Percentiles rank a stretch among this genome's conserved stretches.
Conservation (phyloP, 495 filamentous ascomycete species). For the Xanthoparmelia taractica region DNA sequence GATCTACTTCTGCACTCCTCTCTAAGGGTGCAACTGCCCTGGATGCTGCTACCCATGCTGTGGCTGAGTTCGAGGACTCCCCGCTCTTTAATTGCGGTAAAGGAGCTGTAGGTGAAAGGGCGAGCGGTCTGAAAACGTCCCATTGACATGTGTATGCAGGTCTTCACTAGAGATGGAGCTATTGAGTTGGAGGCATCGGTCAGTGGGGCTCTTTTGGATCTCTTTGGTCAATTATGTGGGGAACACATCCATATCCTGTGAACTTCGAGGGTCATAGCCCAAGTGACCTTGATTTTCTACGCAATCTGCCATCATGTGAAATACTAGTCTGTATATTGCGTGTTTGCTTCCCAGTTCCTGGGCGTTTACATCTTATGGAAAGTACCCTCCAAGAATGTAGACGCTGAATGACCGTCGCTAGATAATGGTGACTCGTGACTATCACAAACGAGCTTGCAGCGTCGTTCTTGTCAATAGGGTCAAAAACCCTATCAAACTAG, state of each 20-base stretch:
- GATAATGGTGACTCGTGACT: constrained; percentile 68
- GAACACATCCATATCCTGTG: background rate
- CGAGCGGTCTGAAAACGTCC: background rate
- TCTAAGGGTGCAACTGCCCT: constrained; percentile 48
- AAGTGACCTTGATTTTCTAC: too few relatives aligned
- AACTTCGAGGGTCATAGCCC: too few relatives aligned
- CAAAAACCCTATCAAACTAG: constrained; percentile 72
- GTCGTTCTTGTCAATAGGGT: constrained; percentile 64
- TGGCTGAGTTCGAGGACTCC: constrained; percentile 69
- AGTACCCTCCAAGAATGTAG: background rate
- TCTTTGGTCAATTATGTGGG: background rate
- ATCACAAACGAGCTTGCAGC: constrained; percentile 66
- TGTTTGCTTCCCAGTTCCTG: background rate
- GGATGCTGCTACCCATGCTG: constrained; percentile 67
- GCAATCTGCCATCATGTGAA: too few relatives aligned
- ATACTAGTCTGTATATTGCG: background rate
- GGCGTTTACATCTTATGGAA: too few relatives aligned
- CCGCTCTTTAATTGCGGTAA: constrained; percentile 79
- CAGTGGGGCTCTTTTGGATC: background rate
- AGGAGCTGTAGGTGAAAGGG: constrained; percentile 48
- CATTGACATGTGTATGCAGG: constrained; percentile 6
- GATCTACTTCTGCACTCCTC: constrained; percentile 39
- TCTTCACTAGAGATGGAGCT: constrained; percentile 72
- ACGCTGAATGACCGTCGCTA: constrained; percentile 3
- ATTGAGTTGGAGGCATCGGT: constrained; percentile 78